These are phyloP conservation scores for Boletus coccyginus DNA, from an alignment of 768 basidiomycete genomes.

Conservation along the genomic window DNA sequence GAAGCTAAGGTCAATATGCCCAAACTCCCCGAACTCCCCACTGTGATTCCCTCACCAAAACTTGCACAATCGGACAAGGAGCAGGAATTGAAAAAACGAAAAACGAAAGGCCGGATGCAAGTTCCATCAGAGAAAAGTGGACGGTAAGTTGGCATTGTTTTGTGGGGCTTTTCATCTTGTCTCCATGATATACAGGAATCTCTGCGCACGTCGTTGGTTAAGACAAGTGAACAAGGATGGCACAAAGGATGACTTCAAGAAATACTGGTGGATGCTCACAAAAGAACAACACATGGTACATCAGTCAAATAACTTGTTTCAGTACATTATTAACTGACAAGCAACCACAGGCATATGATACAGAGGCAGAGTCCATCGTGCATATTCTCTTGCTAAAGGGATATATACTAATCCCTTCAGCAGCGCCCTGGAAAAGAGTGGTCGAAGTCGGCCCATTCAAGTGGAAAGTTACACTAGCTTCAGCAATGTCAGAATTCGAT, in stretches of 20 bases:
- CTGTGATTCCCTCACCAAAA: background rate
- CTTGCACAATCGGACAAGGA: background rate
- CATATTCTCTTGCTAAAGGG: too few relatives aligned
- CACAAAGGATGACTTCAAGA: slow-evolving; percentile 1
- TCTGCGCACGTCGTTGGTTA: background rate
- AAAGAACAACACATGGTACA: background rate
- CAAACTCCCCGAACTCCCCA: background rate
- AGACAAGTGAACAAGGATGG: background rate
- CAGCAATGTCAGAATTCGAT: too few relatives aligned
- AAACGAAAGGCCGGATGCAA: background rate
- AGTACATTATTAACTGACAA: too few relatives aligned
- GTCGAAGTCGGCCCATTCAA: too few relatives aligned
- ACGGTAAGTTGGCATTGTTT: background rate
- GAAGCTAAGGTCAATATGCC: background rate
- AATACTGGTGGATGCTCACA: background rate
- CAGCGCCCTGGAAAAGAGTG: too few relatives aligned
- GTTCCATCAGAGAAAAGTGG: background rate
- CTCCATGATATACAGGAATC: background rate
- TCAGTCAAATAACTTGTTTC: too few relatives aligned
- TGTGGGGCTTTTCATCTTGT: background rate
- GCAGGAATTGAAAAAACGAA: background rate
- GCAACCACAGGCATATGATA: too few relatives aligned
- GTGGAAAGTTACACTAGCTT: too few relatives aligned
- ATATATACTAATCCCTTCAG: too few relatives aligned
- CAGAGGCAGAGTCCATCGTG: too few relatives aligned